Evolutionary conservation across 208 protist species (phyloP), one percentile per base, ranked within the genome.

Genomic region (Trypanosoma melophagium): DNA sequence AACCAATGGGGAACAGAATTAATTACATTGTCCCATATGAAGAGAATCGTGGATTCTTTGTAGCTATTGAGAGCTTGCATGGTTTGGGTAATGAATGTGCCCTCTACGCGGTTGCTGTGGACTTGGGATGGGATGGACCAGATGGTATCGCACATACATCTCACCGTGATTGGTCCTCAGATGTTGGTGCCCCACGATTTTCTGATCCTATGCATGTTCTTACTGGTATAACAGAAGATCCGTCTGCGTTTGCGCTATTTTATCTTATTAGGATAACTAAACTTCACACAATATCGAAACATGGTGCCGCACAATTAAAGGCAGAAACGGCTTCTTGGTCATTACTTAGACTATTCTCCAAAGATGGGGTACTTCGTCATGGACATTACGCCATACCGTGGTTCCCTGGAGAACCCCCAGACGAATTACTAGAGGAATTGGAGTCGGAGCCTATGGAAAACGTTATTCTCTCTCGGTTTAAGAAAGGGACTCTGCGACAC

Each of bases 181-280:
- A 94, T 54, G 81, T 88, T 14, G 80, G 78, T 7, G 75, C 77
- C 0, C 78, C 82, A 14, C 61, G 61, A 35, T 94, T 74, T 69
- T 75, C 81, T 44, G 88, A 94, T 52, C 62, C 78, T 3, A 74
- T 84, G 9, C 83, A 82, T 14, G 44, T 88, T 12, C 73, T 89
- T 24, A 69, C 24, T 1, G 74, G 66, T 14, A 53, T 88, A 17
- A 44, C 21, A 1, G 62, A 77, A 52, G 66, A 86, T 61, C 21
- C 35, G 12, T 44, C 63, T 16, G 78, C 49, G 9, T 67, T 82
- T 45, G 73, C 73, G 9, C 66, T 82, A 25, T 76, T 84, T 49
- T 84, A 80, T 60, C 58, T 94, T 49, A 61, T 94, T 38, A 89
- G 82, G 56, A 31, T 90, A 19, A 81, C 73, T 16, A 79, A 80